Conservation (phyloP, 139 green algal species). For the Chlorella sorokiniana region DNA sequence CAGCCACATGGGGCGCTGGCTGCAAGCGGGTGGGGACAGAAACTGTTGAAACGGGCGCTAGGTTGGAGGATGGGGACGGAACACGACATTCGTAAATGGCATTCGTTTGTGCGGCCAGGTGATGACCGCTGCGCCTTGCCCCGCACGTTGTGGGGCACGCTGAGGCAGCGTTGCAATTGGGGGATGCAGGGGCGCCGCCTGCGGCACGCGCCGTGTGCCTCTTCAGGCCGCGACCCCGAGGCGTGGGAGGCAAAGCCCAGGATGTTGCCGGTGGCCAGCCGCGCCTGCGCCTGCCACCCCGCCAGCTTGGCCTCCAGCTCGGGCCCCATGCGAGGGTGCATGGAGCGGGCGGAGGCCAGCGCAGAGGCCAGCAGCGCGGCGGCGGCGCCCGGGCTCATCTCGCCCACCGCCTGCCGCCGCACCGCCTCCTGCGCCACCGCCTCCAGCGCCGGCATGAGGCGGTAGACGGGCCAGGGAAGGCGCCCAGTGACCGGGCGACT, state of each 20-base stretch:
- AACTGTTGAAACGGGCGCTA: too few relatives aligned
- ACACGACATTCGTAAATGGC: too few relatives aligned
- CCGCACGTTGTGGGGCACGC: too few relatives aligned
- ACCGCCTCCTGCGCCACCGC: conserved; percentile 6
- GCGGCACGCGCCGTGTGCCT: too few relatives aligned
- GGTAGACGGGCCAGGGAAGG: conserved; percentile 26
- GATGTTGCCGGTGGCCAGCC: background rate
- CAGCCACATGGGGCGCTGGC: too few relatives aligned
- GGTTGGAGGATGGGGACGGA: too few relatives aligned
- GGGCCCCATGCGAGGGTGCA: background rate
- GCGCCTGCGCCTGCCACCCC: conserved; percentile 10
- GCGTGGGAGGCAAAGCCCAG: background rate
- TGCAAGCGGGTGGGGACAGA: too few relatives aligned
- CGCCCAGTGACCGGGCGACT: conserved; percentile 10
- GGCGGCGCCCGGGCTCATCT: background rate
- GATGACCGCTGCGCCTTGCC: too few relatives aligned
- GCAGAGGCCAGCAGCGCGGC: background rate
- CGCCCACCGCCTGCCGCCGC: conserved; percentile 15
- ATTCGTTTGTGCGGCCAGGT: too few relatives aligned
- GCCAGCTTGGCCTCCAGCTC: conserved; percentile 24
- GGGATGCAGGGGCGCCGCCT: too few relatives aligned
- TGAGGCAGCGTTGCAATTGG: too few relatives aligned
- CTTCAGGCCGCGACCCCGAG: too few relatives aligned
- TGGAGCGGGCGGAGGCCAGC: background rate
- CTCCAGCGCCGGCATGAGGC: conserved; percentile 13